phyloP scores from a whole-genome alignment of 106 monocot genomes.

The Apostasia ramifera region DNA sequence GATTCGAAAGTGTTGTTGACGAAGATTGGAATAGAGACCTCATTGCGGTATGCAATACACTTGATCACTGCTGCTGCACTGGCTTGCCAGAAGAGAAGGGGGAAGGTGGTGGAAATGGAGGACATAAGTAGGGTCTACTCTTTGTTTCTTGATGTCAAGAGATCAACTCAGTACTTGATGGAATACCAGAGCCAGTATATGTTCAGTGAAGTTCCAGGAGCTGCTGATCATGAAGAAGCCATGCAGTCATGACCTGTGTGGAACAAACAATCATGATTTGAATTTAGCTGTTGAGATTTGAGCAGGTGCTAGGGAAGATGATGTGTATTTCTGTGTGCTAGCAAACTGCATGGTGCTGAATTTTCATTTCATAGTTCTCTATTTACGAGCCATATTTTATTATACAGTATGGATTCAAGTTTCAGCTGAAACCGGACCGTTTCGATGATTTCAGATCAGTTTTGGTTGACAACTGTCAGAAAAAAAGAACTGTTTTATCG shows the following conservation, averaged over 20 bases:
- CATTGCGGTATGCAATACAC: conserved; percentile 78
- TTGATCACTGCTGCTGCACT: conserved; percentile 77
- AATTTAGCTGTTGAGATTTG: too few species aligned
- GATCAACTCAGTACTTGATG: conserved; percentile 89
- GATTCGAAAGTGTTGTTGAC: conserved; percentile 72
- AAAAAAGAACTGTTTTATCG: too few species aligned
- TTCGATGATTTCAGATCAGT: too few species aligned
- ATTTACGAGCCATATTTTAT: too few species aligned
- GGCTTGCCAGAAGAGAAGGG: conserved; percentile 74
- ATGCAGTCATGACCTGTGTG: conserved; percentile 41
- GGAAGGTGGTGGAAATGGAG: conserved; percentile 85
- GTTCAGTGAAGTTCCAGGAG: conserved; percentile 63
- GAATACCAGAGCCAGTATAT: conserved; percentile 92
- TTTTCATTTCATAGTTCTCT: too few species aligned
- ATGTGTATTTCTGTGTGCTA: too few species aligned
- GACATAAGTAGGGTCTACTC: conserved; percentile 84
- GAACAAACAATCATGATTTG: too few species aligned
- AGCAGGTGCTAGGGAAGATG: too few species aligned
- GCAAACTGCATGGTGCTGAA: too few species aligned
- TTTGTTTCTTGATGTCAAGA: conserved; percentile 90
- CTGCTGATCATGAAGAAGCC: conserved; percentile 36
- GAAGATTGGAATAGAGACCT: conserved; percentile 84
- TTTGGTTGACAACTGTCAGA: too few species aligned
- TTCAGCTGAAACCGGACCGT: too few species aligned
- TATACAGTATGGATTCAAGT: too few species aligned